phyloP scores from a whole-genome alignment of 345 rosid genomes.

The Psidium friedrichsthalianum region DNA sequence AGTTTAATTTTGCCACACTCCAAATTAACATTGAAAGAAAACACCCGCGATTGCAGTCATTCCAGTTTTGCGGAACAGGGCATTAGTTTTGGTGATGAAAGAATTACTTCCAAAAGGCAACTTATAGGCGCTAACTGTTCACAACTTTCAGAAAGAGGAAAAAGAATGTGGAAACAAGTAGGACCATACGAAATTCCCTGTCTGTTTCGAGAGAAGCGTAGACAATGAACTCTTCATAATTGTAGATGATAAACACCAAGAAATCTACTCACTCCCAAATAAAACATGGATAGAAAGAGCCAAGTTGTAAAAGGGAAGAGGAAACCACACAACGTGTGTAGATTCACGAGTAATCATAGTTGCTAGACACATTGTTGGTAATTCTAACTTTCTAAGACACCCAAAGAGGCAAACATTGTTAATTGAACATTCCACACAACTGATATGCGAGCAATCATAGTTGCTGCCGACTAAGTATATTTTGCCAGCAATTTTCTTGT shows the following conservation, averaged over 20 bases:
- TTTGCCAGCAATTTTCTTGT: neutral
- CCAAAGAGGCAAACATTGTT: neutral
- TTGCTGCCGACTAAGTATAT: neutral
- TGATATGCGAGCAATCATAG: neutral
- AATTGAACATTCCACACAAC: neutral
- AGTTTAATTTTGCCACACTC: neutral
- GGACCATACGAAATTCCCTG: neutral
- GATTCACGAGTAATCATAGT: too few species aligned
- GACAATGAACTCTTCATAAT: neutral
- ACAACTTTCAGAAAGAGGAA: neutral
- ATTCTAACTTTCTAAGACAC: neutral
- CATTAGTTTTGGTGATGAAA: neutral
- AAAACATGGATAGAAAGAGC: neutral
- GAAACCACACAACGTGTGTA: neutral
- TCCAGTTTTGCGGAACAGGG: neutral
- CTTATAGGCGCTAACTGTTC: neutral
- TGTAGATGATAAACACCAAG: neutral
- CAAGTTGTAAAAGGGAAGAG: neutral
- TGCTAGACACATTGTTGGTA: neutral
- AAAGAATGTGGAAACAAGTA: neutral
- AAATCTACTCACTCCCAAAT: neutral
- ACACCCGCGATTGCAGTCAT: neutral
- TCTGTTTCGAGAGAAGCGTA: neutral
- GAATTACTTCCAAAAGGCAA: neutral
- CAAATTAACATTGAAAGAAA: neutral